Base-by-base conservation (phyloP, 192 early-diverging fungal genomes). In the Coemansia umbellata region DNA sequence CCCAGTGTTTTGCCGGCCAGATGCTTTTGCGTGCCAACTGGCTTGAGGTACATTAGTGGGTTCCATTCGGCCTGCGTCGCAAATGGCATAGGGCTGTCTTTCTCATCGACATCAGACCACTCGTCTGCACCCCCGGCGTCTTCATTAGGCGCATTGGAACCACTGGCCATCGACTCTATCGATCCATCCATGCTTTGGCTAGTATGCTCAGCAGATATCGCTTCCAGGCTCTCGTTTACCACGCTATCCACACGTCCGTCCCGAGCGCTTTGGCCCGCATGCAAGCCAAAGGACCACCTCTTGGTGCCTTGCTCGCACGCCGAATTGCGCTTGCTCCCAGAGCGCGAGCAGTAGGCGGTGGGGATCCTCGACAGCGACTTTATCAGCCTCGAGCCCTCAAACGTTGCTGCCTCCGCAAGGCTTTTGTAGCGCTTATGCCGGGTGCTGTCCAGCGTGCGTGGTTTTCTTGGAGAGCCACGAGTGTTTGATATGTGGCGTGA, bases 331-430 rank as follows among this genome's bases (percentile, higher is more conserved):
- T 43, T 60, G 28, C 42, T 61, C 27, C 52, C 48, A 3, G 41
- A 4, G 41, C 27, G 58, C 31, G 59, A 24, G 15, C 32, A 57
- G 44, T 62, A 60, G 7, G 65, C 58, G 22, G 43, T 48, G 0
- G 69, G 69, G 18, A 65, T 53, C n/a, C 39, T 23, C 10, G 57
- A 48, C 15, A 73, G 41, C 0, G 69, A 66, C 31, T 57, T 44
- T n/a, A 73, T 59, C 47, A 74, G 64, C 28, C 59, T 47, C 31
- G 63, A 67, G n/a, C 71, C 71, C 26, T 67, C 63, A 19, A 36
- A 50, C 1, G 71, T 66, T 0, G 71, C 71, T 0, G 55, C 63
- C 52, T 74, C 71, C 0, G 71, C 71, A 51, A 74, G 39, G 37
- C 71, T 62, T 52, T 74, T 74, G 60, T 74, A 74, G 13, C 54